phyloP scores from a whole-genome alignment of 2,329 filamentous ascomycete species.

The Stenocarpella maydis region DNA sequence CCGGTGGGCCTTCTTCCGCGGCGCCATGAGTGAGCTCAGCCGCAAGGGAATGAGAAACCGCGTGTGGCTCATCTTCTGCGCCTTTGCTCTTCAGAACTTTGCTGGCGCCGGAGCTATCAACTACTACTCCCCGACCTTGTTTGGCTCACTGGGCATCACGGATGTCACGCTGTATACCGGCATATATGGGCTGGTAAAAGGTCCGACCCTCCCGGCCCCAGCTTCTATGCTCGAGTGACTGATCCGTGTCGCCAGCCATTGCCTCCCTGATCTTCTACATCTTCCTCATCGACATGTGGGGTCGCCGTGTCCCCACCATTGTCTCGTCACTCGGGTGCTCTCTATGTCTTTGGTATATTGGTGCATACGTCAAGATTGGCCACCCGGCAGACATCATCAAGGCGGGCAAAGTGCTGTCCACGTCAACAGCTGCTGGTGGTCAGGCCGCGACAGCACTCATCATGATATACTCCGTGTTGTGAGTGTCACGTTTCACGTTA shows the following conservation, averaged over 20 bases:
- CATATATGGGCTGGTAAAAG: conserved; percentile 57
- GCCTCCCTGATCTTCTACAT: conserved; percentile 53
- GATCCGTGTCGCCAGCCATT: conserved; percentile 39
- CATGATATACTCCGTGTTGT: conserved; percentile 62
- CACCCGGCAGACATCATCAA: conserved; percentile 56
- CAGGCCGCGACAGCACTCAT: conserved; percentile 62
- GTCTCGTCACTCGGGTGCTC: conserved; percentile 58
- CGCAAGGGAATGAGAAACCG: conserved; percentile 53
- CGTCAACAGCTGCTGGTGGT: conserved; percentile 54
- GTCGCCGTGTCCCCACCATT: conserved; percentile 52
- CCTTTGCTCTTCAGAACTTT: conserved; percentile 50
- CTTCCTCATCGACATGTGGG: conserved; percentile 50
- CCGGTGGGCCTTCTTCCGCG: conserved; percentile 39
- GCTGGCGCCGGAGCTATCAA: conserved; percentile 52
- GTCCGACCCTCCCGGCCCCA: neutral
- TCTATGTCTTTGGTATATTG: conserved; percentile 59
- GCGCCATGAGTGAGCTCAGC: conserved; percentile 46
- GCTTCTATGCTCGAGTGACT: neutral
- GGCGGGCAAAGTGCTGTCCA: conserved; percentile 51
- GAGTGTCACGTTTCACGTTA: neutral
- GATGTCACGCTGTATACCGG: conserved; percentile 57
- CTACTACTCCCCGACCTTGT: conserved; percentile 53
- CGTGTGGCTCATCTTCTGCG: conserved; percentile 47
- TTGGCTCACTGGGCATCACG: conserved; percentile 54
- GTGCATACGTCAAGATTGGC: conserved; percentile 61